These are phyloP conservation scores for Backusella liffmaniae DNA, from an alignment of 192 early-diverging fungal genomes.

Conservation along the genomic window DNA sequence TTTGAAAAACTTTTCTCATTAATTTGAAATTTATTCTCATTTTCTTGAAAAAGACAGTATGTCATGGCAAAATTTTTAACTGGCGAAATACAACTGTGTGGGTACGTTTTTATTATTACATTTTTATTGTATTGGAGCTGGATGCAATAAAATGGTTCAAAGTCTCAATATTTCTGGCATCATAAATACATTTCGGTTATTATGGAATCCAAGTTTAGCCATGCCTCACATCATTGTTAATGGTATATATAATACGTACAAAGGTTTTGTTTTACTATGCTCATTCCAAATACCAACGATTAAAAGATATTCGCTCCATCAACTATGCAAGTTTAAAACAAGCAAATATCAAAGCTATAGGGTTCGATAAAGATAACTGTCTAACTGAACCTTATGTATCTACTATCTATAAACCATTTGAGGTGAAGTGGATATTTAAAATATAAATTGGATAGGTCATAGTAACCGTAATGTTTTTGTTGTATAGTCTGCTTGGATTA, in stretches of 20 bases:
- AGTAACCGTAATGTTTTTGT: neutral
- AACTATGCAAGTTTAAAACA: conserved; percentile 58
- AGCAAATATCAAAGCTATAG: conserved; percentile 61
- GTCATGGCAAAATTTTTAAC: no score
- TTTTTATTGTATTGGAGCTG: no score
- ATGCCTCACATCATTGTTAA: conserved; percentile 75
- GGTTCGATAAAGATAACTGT: conserved; percentile 98
- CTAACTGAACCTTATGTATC: conserved; percentile 81
- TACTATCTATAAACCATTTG: conserved; percentile 68
- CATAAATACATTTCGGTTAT: conserved; percentile 46
- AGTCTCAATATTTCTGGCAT: conserved; percentile 74
- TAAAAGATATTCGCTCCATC: conserved; percentile 64
- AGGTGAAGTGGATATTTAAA: conserved; percentile 30
- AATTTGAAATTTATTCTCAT: no score
- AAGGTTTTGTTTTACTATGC: neutral
- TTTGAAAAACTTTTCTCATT: no score
- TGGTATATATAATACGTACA: conserved; percentile 35
- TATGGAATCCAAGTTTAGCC: conserved; percentile 65
- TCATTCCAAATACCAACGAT: neutral
- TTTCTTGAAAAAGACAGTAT: no score
- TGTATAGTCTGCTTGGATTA: conserved; percentile 60
- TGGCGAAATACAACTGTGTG: no score
- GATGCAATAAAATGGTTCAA: conserved; percentile 63
- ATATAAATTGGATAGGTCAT: neutral
- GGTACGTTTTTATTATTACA: no score